phyloP scores from a whole-genome alignment of 78 protist genomes.

The Planoprotostelium fungivorum region DNA sequence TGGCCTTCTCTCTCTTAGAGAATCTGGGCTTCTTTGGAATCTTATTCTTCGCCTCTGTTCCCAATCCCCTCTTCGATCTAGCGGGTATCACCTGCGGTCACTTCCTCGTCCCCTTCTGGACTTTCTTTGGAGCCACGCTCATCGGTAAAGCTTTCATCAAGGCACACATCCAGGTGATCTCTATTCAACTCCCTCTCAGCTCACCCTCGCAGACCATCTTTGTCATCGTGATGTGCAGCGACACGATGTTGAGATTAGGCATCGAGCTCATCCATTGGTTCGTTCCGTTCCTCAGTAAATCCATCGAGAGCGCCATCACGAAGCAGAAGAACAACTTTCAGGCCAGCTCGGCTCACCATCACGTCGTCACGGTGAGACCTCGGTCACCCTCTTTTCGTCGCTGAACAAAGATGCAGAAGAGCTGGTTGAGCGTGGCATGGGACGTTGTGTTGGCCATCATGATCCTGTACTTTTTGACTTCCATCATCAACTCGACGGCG shows the following conservation, averaged over 20 bases:
- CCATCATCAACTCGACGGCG: conserved; percentile 61
- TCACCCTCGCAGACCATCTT: conserved; percentile 25
- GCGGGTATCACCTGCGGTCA: conserved; percentile 81
- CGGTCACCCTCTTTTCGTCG: not conserved
- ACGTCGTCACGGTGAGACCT: not conserved
- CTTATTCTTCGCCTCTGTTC: conserved; percentile 75
- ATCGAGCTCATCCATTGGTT: not conserved
- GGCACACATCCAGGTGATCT: conserved; percentile 65
- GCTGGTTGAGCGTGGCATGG: conserved; percentile 40
- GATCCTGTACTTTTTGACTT: conserved; percentile 56
- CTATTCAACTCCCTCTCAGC: conserved; percentile 33
- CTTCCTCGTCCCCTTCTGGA: conserved; percentile 72
- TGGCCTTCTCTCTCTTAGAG: conserved; percentile 18
- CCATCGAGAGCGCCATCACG: not conserved
- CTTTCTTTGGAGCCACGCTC: conserved; percentile 79
- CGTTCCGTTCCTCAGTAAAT: not conserved
- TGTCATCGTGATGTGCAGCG: conserved; percentile 22
- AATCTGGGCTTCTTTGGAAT: conserved; percentile 76
- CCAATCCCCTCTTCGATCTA: conserved; percentile 80
- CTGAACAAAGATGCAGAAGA: conserved; percentile 21
- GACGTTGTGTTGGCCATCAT: conserved; percentile 48
- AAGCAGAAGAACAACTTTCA: not conserved
- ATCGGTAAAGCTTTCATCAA: conserved; percentile 82
- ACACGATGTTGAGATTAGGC: conserved; percentile 10
- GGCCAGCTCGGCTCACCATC: no score